Evolutionary conservation across 164 flowering plant genomes (phyloP).

Genomic region (Tinospora cordifolia): DNA sequence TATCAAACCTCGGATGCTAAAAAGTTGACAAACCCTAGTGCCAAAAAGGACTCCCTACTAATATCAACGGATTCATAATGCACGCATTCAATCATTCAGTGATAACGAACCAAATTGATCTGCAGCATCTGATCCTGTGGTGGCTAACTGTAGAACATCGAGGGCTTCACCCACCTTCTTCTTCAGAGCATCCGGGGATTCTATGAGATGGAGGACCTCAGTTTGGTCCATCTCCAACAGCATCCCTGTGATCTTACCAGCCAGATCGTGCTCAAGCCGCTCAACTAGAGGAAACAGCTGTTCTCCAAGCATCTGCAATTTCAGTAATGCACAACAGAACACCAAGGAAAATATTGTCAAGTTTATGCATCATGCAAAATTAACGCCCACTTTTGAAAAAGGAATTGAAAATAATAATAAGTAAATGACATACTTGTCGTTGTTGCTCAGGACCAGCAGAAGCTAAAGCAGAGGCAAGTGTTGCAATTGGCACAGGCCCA

Average conservation of each 20-base stretch:
- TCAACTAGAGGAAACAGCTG: slow-evolving; percentile 65
- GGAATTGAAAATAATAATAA: background rate
- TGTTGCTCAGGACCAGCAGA: slow-evolving; percentile 55
- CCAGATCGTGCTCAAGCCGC: slow-evolving; percentile 38
- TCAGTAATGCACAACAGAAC: background rate
- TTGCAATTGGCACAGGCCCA: slow-evolving; percentile 36
- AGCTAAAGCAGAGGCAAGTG: slow-evolving; percentile 60
- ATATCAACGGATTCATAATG: background rate
- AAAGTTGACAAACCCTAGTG: slow-evolving; percentile 12
- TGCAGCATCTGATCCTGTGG: slow-evolving; percentile 28
- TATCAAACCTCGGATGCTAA: background rate
- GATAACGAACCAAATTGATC: slow-evolving; percentile 41
- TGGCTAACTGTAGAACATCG: slow-evolving; percentile 43
- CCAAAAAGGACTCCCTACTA: slow-evolving; percentile 8
- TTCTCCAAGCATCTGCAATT: slow-evolving; percentile 63
- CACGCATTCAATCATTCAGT: slow-evolving; percentile 25
- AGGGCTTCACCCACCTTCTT: slow-evolving; percentile 61
- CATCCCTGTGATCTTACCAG: slow-evolving; percentile 69
- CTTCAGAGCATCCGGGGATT: slow-evolving; percentile 67
- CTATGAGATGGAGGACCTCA: slow-evolving; percentile 70
- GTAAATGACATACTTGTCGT: slow-evolving; percentile 28
- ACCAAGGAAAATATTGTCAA: too few species aligned
- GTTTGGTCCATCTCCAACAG: slow-evolving; percentile 72
- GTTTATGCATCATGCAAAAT: too few species aligned
- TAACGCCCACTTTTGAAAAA: background rate